These are phyloP conservation scores for Hypoxylon sp. DNA, from an alignment of 2,329 filamentous ascomycete species.

Conservation along the genomic window DNA sequence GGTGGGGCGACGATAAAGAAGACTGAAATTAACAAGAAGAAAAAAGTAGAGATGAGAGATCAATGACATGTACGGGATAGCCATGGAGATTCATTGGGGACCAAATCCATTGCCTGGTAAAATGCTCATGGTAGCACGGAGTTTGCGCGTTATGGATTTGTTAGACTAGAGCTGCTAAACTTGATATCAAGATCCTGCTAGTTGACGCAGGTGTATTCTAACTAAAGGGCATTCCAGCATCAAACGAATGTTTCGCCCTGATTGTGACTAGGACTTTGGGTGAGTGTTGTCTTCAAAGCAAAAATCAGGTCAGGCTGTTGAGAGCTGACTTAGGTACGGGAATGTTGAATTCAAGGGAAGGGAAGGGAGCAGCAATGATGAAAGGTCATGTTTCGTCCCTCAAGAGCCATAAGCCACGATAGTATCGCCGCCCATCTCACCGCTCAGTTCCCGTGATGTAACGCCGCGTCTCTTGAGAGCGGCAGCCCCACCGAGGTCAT, in stretches of 20 bases:
- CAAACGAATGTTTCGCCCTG: constrained; percentile 26
- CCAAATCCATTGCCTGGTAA: constrained; percentile 10
- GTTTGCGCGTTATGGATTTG: constrained; percentile 40
- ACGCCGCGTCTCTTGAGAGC: constrained; percentile 60
- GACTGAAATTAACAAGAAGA: constrained; percentile 17
- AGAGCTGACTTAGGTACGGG: constrained; percentile 27
- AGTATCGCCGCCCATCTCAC: constrained; percentile 76
- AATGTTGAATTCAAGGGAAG: constrained; percentile 42
- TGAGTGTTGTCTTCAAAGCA: constrained; percentile 14
- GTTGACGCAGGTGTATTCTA: constrained; percentile 26
- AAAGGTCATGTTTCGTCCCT: constrained; percentile 8
- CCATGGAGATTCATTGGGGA: constrained; percentile 19
- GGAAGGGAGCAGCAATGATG: constrained; percentile 10
- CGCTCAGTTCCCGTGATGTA: constrained; percentile 69
- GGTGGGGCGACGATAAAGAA: constrained; percentile 56
- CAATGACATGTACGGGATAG: constrained; percentile 33
- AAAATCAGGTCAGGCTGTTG: constrained; percentile 33
- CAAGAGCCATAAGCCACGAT: constrained; percentile 27
- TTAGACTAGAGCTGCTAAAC: constrained; percentile 34
- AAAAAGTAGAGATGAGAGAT: constrained; percentile 7
- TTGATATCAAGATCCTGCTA: constrained; percentile 28
- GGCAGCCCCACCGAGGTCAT: constrained; percentile 36
- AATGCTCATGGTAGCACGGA: constrained; percentile 38
- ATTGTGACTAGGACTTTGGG: constrained; percentile 6
- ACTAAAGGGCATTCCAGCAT: constrained; percentile 5